Evolutionary conservation across 129 eudicot genomes (phyloP).

Genomic region (Artemisia argyi): DNA sequence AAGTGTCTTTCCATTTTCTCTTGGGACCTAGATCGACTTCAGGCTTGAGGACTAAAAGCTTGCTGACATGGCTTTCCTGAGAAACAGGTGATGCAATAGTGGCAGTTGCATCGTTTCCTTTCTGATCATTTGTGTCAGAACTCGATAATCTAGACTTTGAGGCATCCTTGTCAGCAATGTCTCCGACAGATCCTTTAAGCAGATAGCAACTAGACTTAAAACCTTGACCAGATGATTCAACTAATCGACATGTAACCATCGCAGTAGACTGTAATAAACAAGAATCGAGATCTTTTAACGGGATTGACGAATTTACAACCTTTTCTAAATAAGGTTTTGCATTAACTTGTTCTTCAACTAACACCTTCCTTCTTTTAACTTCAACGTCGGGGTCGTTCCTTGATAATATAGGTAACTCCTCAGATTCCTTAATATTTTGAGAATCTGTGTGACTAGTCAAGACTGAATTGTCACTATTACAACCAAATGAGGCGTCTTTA

Average conservation of each 20-base stretch:
- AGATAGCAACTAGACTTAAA: constrained; percentile 74
- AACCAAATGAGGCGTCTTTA: constrained; percentile 40
- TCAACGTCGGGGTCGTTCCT: constrained; percentile 36
- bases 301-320: constrained; percentile 39
- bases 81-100: constrained; percentile 86
- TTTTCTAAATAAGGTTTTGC: constrained; percentile 43
- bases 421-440: constrained; percentile 27
- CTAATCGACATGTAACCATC: constrained; percentile 54
- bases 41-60: constrained; percentile 48
- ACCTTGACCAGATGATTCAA: constrained; percentile 77
- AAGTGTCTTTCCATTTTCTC: constrained; percentile 62
- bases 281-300: constrained; percentile 42
- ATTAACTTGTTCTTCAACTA: constrained; percentile 51
- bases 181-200: constrained; percentile 47
- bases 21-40: constrained; percentile 31
- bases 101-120: constrained; percentile 40
- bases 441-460: constrained; percentile 51
- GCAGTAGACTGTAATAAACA: constrained; percentile 37
- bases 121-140: constrained; percentile 46
- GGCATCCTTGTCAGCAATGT: constrained; percentile 26
- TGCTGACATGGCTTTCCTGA: constrained; percentile 92
- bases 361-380: constrained; percentile 55
- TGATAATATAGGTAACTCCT: constrained; percentile 31
- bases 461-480: constrained; percentile 63
- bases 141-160: constrained; percentile 40